Evolutionary conservation across 192 early-diverging fungal genomes (phyloP).

Genomic region (Gryganskiella cystojenkinii): DNA sequence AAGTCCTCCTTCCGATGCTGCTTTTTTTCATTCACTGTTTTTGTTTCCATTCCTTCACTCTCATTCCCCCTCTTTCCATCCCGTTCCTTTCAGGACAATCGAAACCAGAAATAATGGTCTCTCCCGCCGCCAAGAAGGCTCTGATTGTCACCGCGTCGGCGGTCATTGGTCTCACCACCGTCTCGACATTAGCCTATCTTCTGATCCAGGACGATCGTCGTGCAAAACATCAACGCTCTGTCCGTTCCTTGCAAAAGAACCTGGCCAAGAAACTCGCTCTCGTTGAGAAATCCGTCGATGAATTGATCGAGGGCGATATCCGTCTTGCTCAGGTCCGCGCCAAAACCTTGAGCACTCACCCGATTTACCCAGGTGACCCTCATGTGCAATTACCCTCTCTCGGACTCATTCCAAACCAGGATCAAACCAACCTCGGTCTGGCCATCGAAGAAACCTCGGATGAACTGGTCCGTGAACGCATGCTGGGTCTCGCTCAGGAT

Average conservation of each 20-base stretch:
- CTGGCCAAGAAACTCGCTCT: conserved; percentile 17
- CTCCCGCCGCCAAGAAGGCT: conserved; percentile 33
- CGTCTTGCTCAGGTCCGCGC: conserved; percentile 41
- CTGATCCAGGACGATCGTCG: conserved; percentile 50
- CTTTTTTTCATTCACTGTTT: neutral
- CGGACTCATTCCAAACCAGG: conserved; percentile 24
- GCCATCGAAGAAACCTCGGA: conserved; percentile 32
- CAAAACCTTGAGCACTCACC: conserved; percentile 20
- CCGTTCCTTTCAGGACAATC: neutral
- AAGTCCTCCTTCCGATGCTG: neutral
- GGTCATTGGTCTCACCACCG: conserved; percentile 39
- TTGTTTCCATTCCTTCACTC: neutral
- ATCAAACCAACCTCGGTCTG: conserved; percentile 13
- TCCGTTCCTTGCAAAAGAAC: conserved; percentile 27
- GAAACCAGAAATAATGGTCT: conserved; percentile 30
- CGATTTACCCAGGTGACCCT: conserved; percentile 23
- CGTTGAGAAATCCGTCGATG: conserved; percentile 19
- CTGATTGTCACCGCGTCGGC: conserved; percentile 39
- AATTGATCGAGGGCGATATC: conserved; percentile 21
- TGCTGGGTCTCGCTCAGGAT: conserved; percentile 26
- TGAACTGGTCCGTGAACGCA: conserved; percentile 33
- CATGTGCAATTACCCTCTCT: conserved; percentile 19
- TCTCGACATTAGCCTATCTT: conserved; percentile 33
- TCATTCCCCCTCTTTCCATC: neutral
- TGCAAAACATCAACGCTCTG: conserved; percentile 33